Evolutionary conservation across 768 basidiomycete species (phyloP), one percentile per base, ranked within the genome.

Genomic region (Leucocoprinus birnbaumii): DNA sequence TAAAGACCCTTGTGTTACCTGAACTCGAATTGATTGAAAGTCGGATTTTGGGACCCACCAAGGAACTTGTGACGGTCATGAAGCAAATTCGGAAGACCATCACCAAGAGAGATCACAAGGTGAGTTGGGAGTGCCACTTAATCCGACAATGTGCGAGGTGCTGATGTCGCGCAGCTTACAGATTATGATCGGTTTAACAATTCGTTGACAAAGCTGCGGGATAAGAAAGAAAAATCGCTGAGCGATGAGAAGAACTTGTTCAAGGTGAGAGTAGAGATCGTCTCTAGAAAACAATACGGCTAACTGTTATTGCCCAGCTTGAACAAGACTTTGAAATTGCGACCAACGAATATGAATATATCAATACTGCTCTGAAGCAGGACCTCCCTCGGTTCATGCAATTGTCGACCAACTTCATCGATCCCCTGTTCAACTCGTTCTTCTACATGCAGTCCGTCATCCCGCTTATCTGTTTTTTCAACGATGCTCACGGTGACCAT

Each of bases 161-260:
- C 37, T 43, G 26, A 57, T 34, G 24, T 3, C 49, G 7, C 44
- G 9, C 56, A 91, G 90, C 78, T 98, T 56, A 76, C 88, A 22
- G 97, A 99, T 71, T 99, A 86, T 62, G 97, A 99, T 74, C 88
- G 97, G 48, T 91, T 84, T 79, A 98, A 98, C 71, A 98, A 97
- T 65, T 92, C 93, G 18, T 73, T 98, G 60, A 94, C 87, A 55
- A 98, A 99, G 71, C 77, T 98, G 56, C 80, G 97, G 55, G 96
- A 99, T 69, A 99, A 99, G 83, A 96, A 98, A 73, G 96, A 99
- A 66, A 99, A 98, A 73, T 86, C 90, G 18, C 73, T 98, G 60
- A 92, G 76, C 62, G 96, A 98, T 63, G 96, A 98, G 79, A 97
- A 98, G 81, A 92, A 95, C 65, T 65, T 96, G 58, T 97, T 96